phyloP scores from a whole-genome alignment of 2,329 filamentous ascomycete genomes.

The Nothophaeocryptopus gaeumannii region DNA sequence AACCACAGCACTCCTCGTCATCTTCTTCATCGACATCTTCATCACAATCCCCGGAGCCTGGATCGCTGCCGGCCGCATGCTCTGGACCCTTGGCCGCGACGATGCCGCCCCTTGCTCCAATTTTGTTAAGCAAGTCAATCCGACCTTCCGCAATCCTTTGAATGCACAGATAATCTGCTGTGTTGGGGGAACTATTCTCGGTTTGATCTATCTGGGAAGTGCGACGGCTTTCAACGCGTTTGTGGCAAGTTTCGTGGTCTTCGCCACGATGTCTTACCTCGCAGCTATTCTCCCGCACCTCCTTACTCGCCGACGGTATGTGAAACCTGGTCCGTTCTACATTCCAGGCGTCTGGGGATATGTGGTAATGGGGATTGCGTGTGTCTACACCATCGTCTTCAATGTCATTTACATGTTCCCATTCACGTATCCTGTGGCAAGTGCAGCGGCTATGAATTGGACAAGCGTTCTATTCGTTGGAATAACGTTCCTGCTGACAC shows the following conservation, averaged over 20 bases:
- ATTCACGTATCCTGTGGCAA: constrained; percentile 47
- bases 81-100: constrained; percentile 61
- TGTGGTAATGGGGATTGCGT: constrained; percentile 51
- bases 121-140: constrained; percentile 49
- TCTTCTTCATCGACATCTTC: constrained; percentile 50
- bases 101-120: constrained; percentile 54
- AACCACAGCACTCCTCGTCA: constrained; percentile 46
- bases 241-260: constrained; percentile 57
- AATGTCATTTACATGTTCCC: constrained; percentile 63
- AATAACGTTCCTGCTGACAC: constrained; percentile 48
- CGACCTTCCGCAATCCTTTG: constrained; percentile 51
- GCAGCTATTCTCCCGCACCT: constrained; percentile 58
- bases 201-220: constrained; percentile 64
- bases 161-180: constrained; percentile 55
- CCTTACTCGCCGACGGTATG: constrained; percentile 37
- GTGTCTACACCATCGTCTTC: constrained; percentile 59
- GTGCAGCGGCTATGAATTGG: constrained; percentile 52
- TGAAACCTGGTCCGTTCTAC: constrained; percentile 58
- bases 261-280: constrained; percentile 58
- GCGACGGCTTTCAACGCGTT: constrained; percentile 66
- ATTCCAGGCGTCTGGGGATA: constrained; percentile 52
- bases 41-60: constrained; percentile 56
- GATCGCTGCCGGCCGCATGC: constrained; percentile 60
- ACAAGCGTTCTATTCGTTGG: constrained; percentile 53
- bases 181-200: constrained; percentile 54